These are phyloP conservation scores for Fusarium buxicola DNA, from an alignment of 2,329 filamentous ascomycete species.

Conservation along the genomic window DNA sequence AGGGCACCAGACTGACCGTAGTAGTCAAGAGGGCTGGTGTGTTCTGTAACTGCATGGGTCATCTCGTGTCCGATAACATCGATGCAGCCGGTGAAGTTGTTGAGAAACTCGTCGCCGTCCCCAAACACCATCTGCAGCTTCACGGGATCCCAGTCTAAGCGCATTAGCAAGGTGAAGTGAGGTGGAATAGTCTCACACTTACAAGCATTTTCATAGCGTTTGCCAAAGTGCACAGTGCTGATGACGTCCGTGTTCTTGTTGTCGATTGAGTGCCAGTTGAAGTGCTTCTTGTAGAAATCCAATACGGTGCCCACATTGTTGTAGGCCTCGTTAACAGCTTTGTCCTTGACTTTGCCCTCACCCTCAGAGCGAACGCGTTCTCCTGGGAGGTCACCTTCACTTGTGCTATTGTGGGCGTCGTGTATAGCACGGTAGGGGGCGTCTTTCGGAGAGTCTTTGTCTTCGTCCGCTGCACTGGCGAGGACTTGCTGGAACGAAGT, in stretches of 20 bases:
- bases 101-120: slow-evolving; percentile 64
- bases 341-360: slow-evolving; percentile 54
- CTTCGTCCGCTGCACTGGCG: slow-evolving; percentile 23
- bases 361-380: slow-evolving; percentile 57
- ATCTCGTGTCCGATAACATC: slow-evolving; percentile 70
- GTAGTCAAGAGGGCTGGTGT: slow-evolving; percentile 63
- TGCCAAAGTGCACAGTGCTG: slow-evolving; percentile 65
- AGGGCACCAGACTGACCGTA: slow-evolving; percentile 64
- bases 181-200: slow-evolving; percentile 30
- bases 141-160: slow-evolving; percentile 61
- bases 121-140: slow-evolving; percentile 66
- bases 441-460: slow-evolving; percentile 38
- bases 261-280: slow-evolving; percentile 64
- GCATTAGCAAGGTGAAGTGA: neutral
- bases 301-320: slow-evolving; percentile 63
- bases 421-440: slow-evolving; percentile 58
- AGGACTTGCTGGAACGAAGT: slow-evolving; percentile 32
- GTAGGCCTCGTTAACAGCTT: slow-evolving; percentile 60
- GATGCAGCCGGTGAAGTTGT: slow-evolving; percentile 62
- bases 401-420: slow-evolving; percentile 54
- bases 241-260: slow-evolving; percentile 62
- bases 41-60: slow-evolving; percentile 65
- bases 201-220: slow-evolving; percentile 64
- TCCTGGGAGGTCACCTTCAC: slow-evolving; percentile 56
- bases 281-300: slow-evolving; percentile 62